Base-by-base conservation (phyloP, 257 asterid species). In the Marsdenia floribunda region DNA sequence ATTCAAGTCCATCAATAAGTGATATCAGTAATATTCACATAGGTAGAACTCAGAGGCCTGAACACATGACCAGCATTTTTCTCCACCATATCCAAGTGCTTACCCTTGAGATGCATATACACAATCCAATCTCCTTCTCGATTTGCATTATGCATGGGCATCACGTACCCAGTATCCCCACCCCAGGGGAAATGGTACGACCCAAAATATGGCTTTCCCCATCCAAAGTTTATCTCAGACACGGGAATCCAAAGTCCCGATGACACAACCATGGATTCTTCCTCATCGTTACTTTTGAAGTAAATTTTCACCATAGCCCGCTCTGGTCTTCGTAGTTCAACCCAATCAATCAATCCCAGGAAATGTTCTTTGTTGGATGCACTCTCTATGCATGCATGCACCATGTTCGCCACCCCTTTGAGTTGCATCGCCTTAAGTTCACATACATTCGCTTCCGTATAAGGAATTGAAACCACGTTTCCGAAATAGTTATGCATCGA, bases 141-240 rank as follows among this genome's bases (percentile, higher is more conserved):
- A 0, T 57, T 71, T 0, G 74, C 76, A 71, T 85, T 79, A 0
- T 83, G 87, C 87, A 90, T 78, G 0, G 91, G 96, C 91, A 90
- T 88, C 4, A 90, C 90, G 57, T 86, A 88, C 76, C 91, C 96
- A 1, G 89, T 81, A 21, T 84, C 78, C 0, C 93, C 90, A 5
- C 96, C 90, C 92, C 93, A 88, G 0, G 90, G 87, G 24, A 90
- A 90, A 33, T 88, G 83, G 82, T 86, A 86, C 40, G 96, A 90
- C 73, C 90, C 93, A 76, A 90, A 81, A 6, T 57, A 76, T 19
- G 89, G 89, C 53, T 68, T 64, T 52, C 93, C 93, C 87, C 87
- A 84, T 73, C 93, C 91, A 72, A 90, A 90, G 60, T 88, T 84
- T 79, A 86, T 14, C 38, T 73, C 72, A 37, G 57, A 16, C 54